phyloP scores from a whole-genome alignment of 1,139 yeast genomes.

The Pichia sp. region DNA sequence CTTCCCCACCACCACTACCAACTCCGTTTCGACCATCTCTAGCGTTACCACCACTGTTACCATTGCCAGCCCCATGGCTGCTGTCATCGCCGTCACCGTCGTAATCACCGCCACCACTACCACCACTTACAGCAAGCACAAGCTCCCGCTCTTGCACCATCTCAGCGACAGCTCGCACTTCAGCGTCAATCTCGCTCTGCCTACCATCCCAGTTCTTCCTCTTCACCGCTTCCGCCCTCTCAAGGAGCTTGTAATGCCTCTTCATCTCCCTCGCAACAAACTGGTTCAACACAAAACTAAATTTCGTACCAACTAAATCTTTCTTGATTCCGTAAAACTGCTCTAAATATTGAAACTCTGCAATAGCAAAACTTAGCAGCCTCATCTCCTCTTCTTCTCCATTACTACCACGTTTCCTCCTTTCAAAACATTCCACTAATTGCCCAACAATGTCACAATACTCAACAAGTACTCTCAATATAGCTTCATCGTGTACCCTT shows the following conservation, averaged over 20 bases:
- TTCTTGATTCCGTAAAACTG: neutral
- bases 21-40: neutral
- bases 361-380: constrained; percentile 53
- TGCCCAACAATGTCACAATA: too few relatives aligned
- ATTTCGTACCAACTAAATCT: constrained; percentile 5
- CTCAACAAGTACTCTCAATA: too few relatives aligned
- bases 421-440: too few relatives aligned
- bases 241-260: constrained; percentile 30
- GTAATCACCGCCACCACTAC: too few relatives aligned
- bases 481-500: too few relatives aligned
- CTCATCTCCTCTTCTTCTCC: too few relatives aligned
- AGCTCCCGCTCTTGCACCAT: too few relatives aligned
- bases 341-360: constrained; percentile 54
- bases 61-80: too few relatives aligned
- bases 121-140: too few relatives aligned
- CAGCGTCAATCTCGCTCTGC: constrained; percentile 57
- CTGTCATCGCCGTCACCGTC: too few relatives aligned
- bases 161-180: too few relatives aligned
- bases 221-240: constrained; percentile 62
- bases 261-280: constrained; percentile 23
- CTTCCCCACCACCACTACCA: neutral
- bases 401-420: too few relatives aligned
- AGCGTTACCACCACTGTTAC: neutral
- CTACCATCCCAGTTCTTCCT: constrained; percentile 77
- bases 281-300: constrained; percentile 22